phyloP scores from a whole-genome alignment of 305 asterid genomes.

The Plantago coronopus region DNA sequence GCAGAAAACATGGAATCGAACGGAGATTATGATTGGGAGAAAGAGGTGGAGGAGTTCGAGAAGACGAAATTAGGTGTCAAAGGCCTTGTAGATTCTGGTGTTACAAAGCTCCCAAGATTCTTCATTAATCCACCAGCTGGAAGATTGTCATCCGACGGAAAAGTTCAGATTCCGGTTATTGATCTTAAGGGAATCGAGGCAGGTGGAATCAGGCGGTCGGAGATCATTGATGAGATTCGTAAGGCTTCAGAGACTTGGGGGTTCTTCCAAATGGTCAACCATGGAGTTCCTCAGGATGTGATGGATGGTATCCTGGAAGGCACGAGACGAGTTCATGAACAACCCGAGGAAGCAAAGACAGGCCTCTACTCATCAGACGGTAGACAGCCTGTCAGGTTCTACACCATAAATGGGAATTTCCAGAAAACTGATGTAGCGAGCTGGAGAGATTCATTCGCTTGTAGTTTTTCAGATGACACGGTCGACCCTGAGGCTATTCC shows the following conservation, averaged over 20 bases:
- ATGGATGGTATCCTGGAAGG: slow-evolving; percentile 36
- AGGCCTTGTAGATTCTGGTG: slow-evolving; percentile 41
- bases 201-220: slow-evolving; percentile 20
- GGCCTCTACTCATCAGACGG: slow-evolving; percentile 45
- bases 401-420: slow-evolving; percentile 38
- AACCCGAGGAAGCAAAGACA: slow-evolving; percentile 45
- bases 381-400: slow-evolving; percentile 36
- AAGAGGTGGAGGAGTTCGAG: slow-evolving; percentile 35
- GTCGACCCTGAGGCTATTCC: slow-evolving; percentile 41
- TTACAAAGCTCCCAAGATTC: slow-evolving; percentile 31
- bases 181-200: slow-evolving; percentile 32
- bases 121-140: slow-evolving; percentile 31
- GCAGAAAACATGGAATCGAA: slow-evolving; percentile 28
- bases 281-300: slow-evolving; percentile 44
- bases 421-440: slow-evolving; percentile 34
- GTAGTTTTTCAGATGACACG: slow-evolving; percentile 36
- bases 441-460: slow-evolving; percentile 64
- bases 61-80: slow-evolving; percentile 39
- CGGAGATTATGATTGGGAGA: slow-evolving; percentile 37
- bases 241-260: slow-evolving; percentile 51
- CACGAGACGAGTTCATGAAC: slow-evolving; percentile 49
- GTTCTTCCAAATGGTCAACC: slow-evolving; percentile 56
- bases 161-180: slow-evolving; percentile 32
- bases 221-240: slow-evolving; percentile 40
- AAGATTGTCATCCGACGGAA: slow-evolving; percentile 9